Evolutionary conservation across 1,284 basidiomycete genomes (phyloP).

Genomic region (Rhodotorula sp.): DNA sequence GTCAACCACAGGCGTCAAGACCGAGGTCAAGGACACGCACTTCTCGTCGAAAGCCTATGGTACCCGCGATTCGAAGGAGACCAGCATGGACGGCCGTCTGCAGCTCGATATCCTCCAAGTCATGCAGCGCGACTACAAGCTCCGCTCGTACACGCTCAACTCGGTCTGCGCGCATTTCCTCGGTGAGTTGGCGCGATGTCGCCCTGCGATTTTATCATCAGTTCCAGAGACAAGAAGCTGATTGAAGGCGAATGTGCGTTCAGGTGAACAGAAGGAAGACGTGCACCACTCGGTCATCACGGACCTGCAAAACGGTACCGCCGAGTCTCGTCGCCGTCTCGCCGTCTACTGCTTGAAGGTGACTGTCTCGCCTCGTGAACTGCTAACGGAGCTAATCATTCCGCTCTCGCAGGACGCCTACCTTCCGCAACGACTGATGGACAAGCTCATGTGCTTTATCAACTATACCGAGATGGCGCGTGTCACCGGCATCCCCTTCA

Average conservation of each 20-base stretch:
- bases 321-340: constrained; percentile 81
- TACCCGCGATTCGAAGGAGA: constrained; percentile 90
- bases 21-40: constrained; percentile 83
- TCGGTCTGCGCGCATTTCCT: constrained; percentile 93
- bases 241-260: background rate
- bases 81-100: constrained; percentile 78
- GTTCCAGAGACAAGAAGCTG: background rate
- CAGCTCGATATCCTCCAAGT: constrained; percentile 91
- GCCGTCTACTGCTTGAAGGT: constrained; percentile 97
- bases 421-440: constrained; percentile 85
- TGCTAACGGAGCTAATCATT: background rate
- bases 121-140: constrained; percentile 94
- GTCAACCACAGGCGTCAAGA: constrained; percentile 61
- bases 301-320: constrained; percentile 88
- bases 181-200: constrained; percentile 49
- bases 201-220: background rate
- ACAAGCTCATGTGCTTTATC: constrained; percentile 96
- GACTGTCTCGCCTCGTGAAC: constrained; percentile 15
- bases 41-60: constrained; percentile 96
- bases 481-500: constrained; percentile 97
- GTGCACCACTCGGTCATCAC: constrained; percentile 97
- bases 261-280: constrained; percentile 90
- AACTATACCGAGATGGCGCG: constrained; percentile 95
- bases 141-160: constrained; percentile 91
- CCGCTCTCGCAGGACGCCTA: constrained; percentile 76